Conservation (phyloP, 345 rosid species). For the Populus euphratica region DNA sequence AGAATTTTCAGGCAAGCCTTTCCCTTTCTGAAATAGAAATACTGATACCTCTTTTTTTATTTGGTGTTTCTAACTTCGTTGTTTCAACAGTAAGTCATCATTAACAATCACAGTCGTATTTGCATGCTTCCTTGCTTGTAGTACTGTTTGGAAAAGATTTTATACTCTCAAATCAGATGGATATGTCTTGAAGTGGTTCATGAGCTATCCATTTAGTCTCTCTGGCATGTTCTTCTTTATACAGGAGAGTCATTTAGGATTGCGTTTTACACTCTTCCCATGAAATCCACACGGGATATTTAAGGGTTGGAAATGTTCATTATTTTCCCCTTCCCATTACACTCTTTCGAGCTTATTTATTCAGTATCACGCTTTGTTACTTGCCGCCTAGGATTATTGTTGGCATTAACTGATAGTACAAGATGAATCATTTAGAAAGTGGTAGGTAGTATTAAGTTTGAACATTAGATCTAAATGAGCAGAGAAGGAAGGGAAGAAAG, state of each 20-base stretch:
- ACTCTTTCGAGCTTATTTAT: neutral
- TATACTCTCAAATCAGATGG: neutral
- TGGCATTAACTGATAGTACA: no score
- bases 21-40: neutral
- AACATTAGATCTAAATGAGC: neutral
- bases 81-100: no score
- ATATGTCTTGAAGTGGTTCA: neutral
- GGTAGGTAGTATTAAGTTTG: neutral
- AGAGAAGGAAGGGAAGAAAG: neutral
- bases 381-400: no score
- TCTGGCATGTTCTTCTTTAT: neutral
- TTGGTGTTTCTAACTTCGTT: no score
- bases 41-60: neutral
- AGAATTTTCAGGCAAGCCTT: conserved; percentile 71
- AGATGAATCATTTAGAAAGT: no score
- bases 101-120: neutral
- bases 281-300: neutral
- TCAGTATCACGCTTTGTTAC: neutral
- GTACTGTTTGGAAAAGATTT: neutral
- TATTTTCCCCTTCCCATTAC: neutral
- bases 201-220: neutral
- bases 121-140: neutral
- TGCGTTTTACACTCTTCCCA: neutral
- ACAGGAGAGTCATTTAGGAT: neutral
- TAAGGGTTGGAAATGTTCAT: neutral